Evolutionary conservation across 805 yeast species (phyloP).

Genomic region (Candida orba): DNA sequence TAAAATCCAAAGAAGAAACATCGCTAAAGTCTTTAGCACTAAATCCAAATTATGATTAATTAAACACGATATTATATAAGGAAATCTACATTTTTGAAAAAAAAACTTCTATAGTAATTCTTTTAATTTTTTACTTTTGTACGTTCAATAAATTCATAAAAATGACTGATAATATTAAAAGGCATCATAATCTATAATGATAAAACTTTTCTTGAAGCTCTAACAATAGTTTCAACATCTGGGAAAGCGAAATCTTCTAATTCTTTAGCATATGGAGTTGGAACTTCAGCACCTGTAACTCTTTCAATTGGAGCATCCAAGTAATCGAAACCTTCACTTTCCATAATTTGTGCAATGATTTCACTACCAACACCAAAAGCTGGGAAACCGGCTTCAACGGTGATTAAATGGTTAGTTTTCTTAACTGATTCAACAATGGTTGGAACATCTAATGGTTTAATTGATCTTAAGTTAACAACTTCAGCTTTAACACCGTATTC

Average conservation of each 20-base stretch:
- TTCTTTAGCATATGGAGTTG: constrained; percentile 96
- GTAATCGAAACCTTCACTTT: constrained; percentile 95
- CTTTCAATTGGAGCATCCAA: constrained; percentile 98
- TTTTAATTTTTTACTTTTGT: neutral
- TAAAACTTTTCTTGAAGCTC: constrained; percentile 78
- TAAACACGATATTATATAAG: constrained; percentile 2
- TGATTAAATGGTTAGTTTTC: constrained; percentile 93
- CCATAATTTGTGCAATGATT: constrained; percentile 96
- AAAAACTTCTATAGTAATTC: neutral
- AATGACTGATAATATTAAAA: neutral
- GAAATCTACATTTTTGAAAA: neutral
- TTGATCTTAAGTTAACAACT: constrained; percentile 91
- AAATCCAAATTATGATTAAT: constrained; percentile 22
- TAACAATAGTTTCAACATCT: constrained; percentile 80
- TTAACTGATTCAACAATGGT: constrained; percentile 81
- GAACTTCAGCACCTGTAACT: constrained; percentile 99
- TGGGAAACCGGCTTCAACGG: constrained; percentile 98
- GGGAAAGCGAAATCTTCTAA: constrained; percentile 99
- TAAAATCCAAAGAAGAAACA: constrained; percentile 61
- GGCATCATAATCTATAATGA: constrained; percentile 41
- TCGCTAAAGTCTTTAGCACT: constrained; percentile 44
- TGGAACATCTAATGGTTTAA: constrained; percentile 91
- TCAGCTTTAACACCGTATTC: constrained; percentile 86
- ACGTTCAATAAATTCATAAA: no score
- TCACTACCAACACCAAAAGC: constrained; percentile 98